phyloP scores from a whole-genome alignment of 352 stramenopile genomes.

The Vaucheria bursata region DNA sequence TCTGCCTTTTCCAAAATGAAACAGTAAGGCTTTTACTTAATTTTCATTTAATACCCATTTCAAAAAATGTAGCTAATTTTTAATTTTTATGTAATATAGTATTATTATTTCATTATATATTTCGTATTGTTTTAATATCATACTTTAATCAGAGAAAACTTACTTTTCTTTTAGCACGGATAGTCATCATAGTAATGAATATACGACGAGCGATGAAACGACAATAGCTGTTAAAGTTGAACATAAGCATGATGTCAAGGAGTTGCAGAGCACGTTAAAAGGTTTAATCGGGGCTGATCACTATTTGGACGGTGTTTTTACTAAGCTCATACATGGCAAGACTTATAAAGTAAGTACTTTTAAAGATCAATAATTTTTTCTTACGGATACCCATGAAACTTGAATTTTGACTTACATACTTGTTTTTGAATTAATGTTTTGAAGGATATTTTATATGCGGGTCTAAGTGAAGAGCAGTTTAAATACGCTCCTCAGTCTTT shows the following conservation, averaged over 20 bases:
- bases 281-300: not conserved
- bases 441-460: constrained; percentile 15
- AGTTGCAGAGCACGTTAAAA: not conserved
- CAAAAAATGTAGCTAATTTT: too few species aligned
- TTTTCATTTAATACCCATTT: too few species aligned
- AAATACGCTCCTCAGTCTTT: constrained; percentile 10
- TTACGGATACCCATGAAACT: constrained; percentile 10
- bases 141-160: too few species aligned
- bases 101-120: too few species aligned
- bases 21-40: not conserved
- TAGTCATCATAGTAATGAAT: too few species aligned
- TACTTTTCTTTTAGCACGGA: too few species aligned
- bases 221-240: too few species aligned
- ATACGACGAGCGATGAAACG: too few species aligned
- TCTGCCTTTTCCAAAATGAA: not conserved
- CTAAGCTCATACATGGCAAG: not conserved
- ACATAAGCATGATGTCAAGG: too few species aligned
- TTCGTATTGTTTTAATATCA: too few species aligned
- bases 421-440: constrained; percentile 23
- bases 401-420: constrained; percentile 23
- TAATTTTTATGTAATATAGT: too few species aligned
- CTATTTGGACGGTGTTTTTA: not conserved
- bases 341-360: not conserved
- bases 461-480: constrained; percentile 21
- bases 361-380: not conserved